Evolutionary conservation across 805 yeast genomes (phyloP).

Genomic region (Candida gorgasii): DNA sequence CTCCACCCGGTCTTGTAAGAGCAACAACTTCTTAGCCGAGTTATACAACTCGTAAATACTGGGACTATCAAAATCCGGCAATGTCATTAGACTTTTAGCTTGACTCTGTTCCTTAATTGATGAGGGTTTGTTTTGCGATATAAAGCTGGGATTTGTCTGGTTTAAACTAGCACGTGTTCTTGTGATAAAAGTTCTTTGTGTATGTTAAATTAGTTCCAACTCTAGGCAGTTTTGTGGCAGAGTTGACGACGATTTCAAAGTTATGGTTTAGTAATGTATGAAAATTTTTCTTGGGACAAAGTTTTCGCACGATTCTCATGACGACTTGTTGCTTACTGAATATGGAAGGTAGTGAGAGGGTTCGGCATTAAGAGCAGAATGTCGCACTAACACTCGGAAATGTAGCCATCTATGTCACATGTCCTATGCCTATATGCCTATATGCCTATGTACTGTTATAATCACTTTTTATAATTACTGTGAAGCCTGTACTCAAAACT

Average conservation of each 20-base stretch:
- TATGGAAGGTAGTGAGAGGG: not conserved
- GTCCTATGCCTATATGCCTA: not conserved
- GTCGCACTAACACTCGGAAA: too few relatives aligned
- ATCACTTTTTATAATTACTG: slow-evolving; percentile 27
- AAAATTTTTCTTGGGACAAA: slow-evolving; percentile 1
- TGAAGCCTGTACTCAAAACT: slow-evolving; percentile 50
- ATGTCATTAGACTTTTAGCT: slow-evolving; percentile 4
- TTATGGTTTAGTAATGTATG: not conserved
- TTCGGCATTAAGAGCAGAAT: not conserved
- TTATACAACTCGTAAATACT: slow-evolving; percentile 42
- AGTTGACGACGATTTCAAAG: too few relatives aligned
- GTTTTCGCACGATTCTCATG: not conserved
- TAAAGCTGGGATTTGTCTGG: too few relatives aligned
- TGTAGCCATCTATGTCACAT: too few relatives aligned
- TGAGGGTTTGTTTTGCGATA: too few relatives aligned
- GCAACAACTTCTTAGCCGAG: slow-evolving; percentile 41
- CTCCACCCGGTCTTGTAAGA: slow-evolving; percentile 40
- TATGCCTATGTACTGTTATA: not conserved
- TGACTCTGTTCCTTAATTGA: not conserved
- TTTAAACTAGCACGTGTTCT: too few relatives aligned
- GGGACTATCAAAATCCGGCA: slow-evolving; percentile 24
- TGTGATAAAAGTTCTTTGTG: too few relatives aligned
- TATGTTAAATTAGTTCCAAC: not conserved
- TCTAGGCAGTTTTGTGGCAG: too few relatives aligned
- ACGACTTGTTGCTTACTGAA: not conserved